These are phyloP conservation scores for Breynia disticha DNA, from an alignment of 441 rosid genomes.

Conservation along the genomic window DNA sequence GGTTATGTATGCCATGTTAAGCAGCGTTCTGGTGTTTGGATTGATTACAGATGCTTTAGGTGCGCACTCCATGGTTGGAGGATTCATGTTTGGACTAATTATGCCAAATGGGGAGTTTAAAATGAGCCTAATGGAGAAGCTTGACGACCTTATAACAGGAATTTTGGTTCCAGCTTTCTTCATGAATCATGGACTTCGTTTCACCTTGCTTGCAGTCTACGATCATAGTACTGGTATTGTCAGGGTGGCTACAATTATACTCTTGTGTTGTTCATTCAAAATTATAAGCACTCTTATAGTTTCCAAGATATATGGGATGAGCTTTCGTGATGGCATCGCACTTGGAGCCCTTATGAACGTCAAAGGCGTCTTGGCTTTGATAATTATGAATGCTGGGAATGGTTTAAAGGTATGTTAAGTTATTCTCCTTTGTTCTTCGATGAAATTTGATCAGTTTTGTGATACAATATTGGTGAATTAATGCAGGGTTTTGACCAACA, in stretches of 20 bases:
- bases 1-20: constrained; percentile 19
- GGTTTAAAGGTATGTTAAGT: constrained; percentile 11
- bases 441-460: no score
- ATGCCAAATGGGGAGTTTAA: constrained; percentile 30
- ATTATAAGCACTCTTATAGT: constrained; percentile 22
- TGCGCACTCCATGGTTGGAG: constrained; percentile 33
- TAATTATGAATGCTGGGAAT: constrained; percentile 19
- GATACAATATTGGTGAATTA: no score
- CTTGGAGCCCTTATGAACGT: constrained; percentile 44
- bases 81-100: constrained; percentile 40
- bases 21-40: constrained; percentile 26
- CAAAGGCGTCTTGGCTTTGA: constrained; percentile 33
- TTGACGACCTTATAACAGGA: constrained; percentile 25
- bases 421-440: neutral
- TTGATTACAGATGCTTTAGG: constrained; percentile 38
- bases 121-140: constrained; percentile 19
- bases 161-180: constrained; percentile 23
- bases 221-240: neutral
- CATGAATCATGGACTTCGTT: constrained; percentile 20
- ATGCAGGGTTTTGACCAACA: constrained; percentile 32
- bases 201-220: neutral
- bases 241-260: neutral
- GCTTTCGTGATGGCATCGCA: constrained; percentile 22
- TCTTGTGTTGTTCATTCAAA: constrained; percentile 19
- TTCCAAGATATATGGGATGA: constrained; percentile 11